Conservation (phyloP, 169 alveolate species). For the Eimeria acervulina region DNA sequence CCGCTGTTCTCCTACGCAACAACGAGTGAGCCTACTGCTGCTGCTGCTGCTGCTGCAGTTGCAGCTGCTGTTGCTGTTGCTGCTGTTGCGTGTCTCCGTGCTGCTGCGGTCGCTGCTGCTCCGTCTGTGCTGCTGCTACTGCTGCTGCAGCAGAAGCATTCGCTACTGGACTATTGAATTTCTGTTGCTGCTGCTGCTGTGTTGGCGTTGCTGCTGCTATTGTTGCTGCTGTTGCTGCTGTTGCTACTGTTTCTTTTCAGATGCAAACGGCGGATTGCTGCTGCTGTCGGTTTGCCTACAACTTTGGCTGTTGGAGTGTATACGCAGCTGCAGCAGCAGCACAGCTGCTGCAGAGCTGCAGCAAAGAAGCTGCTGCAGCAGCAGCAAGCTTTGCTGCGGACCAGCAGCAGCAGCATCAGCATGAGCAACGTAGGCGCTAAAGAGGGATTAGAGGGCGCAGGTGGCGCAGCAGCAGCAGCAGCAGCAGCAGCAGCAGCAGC, state of each 20-base stretch:
- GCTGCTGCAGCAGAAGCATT: background rate
- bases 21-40: background rate
- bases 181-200: background rate
- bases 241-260: conserved; percentile 8
- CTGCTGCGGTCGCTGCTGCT: background rate
- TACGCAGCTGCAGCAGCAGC: background rate
- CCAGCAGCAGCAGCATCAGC: conserved; percentile 54
- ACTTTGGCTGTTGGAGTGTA: conserved; percentile 40
- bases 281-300: conserved; percentile 57
- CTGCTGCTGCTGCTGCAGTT: no score
- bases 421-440: background rate
- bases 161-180: no score
- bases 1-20: conserved; percentile 27
- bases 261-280: background rate
- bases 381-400: no score
- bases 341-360: no score
- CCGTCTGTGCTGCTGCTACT: background rate
- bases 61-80: background rate
- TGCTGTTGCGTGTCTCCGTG: background rate
- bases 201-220: no score
- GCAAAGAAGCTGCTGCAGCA: no score
- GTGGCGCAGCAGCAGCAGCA: conserved; percentile 19
- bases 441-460: background rate
- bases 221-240: no score
- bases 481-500: background rate